Conservation (phyloP, 1,139 yeast genomes). For the Pichia sorboxylosa region DNA sequence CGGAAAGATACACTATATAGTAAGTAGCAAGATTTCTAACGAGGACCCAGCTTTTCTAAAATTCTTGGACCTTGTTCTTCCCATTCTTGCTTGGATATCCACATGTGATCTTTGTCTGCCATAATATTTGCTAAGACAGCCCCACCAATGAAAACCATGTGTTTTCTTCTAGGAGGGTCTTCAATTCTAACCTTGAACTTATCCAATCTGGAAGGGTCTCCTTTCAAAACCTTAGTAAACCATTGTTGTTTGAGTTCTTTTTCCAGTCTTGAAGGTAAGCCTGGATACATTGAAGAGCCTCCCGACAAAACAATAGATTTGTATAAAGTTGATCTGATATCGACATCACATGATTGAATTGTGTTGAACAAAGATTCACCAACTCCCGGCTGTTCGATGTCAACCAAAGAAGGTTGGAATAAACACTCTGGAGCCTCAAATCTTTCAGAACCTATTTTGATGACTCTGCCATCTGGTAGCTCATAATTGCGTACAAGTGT, state of each 20-base stretch:
- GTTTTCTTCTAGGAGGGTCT: constrained; percentile 98
- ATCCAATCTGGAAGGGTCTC: constrained; percentile 76
- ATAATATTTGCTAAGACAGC: constrained; percentile 95
- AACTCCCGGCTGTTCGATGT: constrained; percentile 93
- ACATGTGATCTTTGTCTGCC: constrained; percentile 98
- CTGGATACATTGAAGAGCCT: constrained; percentile 98
- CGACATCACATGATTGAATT: constrained; percentile 89
- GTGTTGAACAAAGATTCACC: constrained; percentile 89
- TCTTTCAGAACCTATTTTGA: constrained; percentile 90
- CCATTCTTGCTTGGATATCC: constrained; percentile 96
- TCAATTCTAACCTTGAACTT: constrained; percentile 94
- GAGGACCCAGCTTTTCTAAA: constrained; percentile 84
- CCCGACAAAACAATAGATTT: constrained; percentile 71
- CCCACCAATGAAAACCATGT: constrained; percentile 98
- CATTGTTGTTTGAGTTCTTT: constrained; percentile 93
- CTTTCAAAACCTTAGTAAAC: constrained; percentile 79
- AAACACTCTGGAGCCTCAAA: constrained; percentile 97
- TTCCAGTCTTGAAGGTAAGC: constrained; percentile 89
- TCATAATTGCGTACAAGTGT: constrained; percentile 85
- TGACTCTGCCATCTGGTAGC: constrained; percentile 91
- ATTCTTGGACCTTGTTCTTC: constrained; percentile 89
- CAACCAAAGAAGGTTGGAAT: constrained; percentile 95
- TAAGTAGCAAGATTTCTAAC: too few species aligned
- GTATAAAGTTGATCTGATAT: constrained; percentile 76
- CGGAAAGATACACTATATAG: too few species aligned